Evolutionary conservation across 164 flowering plant species (phyloP), one percentile per base, ranked within the genome.

Genomic region (Vitis rotundifolia): DNA sequence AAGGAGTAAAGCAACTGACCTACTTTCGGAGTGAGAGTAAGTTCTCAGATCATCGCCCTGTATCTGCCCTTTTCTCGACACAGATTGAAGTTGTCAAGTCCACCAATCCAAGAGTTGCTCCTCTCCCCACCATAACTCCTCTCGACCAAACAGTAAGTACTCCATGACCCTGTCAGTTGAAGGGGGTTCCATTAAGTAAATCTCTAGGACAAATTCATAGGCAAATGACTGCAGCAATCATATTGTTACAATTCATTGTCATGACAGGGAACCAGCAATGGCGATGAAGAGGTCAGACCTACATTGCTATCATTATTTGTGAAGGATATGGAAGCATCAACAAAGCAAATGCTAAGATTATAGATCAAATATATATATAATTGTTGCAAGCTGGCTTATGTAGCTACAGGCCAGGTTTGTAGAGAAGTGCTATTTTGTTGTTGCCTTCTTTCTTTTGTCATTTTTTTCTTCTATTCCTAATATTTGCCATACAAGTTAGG

Each of bases 1-100:
- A 91, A 78, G 95, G 90, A 55, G 79, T 88, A 73, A 79, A 80
- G 78, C 97, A 91, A 61, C 80, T 85, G 9, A 80, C 82, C 37
- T 93, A 93, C 72, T 67, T 80, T 50, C 85, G 98, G 29, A 87
- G 89, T 28, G 97, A 93, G 75, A 87, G 85, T 52, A 87, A 82
- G 80, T 88, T 91, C 69, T 91, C 93, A 0, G 98, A 93, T 76
- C 97, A 93, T 62, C 76, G 95, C 31, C 97, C 98, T 0, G 98
- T 93, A 65, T 87, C 87, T 64, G 93, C 97, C 37, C 82, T 88
- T 28, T 93, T 91, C 82, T 80, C 87, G 13, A 73, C 84, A 26
- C 85, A 70, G 37, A 75, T 87, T 31, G 91, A 87, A 61, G 77
- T 80, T 18, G 15, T 69, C 26, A 73, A 77, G 60, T 54, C 77